Evolutionary conservation across 78 protist species (phyloP), one percentile per base, ranked within the genome.

Genomic region (Bodo saltans): DNA sequence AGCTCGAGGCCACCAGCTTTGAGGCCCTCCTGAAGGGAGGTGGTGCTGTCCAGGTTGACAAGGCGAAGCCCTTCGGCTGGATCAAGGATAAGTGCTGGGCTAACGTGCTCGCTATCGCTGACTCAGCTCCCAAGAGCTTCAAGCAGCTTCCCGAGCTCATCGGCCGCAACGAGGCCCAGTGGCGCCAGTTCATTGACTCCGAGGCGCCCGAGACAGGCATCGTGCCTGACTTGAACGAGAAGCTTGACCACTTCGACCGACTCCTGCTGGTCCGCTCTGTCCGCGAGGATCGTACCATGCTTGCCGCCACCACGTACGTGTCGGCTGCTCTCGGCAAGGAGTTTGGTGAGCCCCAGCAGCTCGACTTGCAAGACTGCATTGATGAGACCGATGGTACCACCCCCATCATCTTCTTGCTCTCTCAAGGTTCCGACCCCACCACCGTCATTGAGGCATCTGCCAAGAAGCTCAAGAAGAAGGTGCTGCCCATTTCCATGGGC

Each of bases 391-490:
- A 28, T 53, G 60, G 8, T 60, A 74, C 53, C 42, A 85, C 87
- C 17, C 98, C 98, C 0, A 0, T 85, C 39, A 47, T 95, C 70
- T 87, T 70, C 74, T 42, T 95, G 34, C 90, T 95, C 42, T 84
- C 94, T 30, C 87, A 72, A 28, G 98, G 98, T 23, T 35, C 94
- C 3, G 98, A 95, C 79, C 95, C 96, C 33, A 88, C 94, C 27
- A 74, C 74, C 34, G 28, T 40, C 39, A 89, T 95, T 30, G 32
- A 60, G 42, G 84, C 70, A 3, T 87, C 93, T 39, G 90, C 94
- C 1, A 85, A 87, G 85, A 84, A 85, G 60, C 33, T 30, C 41
- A 92, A 92, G 88, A 88, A 74, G 67, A 84, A 84, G 52, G 47
- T 83, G 39, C 12, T 84, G 70, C 85, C 85, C 35, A 76, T 74